Percentiles rank a stretch among this genome's conserved stretches.
Conservation (phyloP, 495 filamentous ascomycete genomes). For the Penicillium ochrochloron region DNA sequence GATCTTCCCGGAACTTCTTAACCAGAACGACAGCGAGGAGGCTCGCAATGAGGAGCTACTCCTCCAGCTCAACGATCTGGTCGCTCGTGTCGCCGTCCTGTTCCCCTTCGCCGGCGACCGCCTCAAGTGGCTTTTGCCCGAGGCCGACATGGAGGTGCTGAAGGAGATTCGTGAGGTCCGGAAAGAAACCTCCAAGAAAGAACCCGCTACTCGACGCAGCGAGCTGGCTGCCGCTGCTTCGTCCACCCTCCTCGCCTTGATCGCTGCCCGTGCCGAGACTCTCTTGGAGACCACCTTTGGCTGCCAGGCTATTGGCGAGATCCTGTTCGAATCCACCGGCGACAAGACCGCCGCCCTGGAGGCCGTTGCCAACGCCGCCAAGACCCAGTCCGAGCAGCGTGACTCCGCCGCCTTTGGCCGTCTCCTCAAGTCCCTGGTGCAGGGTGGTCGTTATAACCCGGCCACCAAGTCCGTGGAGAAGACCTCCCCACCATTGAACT, state of each 20-base stretch:
- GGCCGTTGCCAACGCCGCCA: constrained; percentile 72
- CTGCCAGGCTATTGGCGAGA: constrained; percentile 82
- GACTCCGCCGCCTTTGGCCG: constrained; percentile 71
- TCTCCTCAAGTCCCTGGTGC: constrained; percentile 86
- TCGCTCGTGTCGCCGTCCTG: constrained; percentile 77
- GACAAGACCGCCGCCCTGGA: constrained; percentile 71
- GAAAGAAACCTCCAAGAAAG: constrained; percentile 87
- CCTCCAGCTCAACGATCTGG: constrained; percentile 65
- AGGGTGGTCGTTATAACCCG: constrained; percentile 82
- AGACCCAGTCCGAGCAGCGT: constrained; percentile 60
- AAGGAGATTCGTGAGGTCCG: constrained; percentile 76
- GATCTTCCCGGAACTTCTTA: constrained; percentile 81
- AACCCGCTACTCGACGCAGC: constrained; percentile 69
- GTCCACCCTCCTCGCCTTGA: constrained; percentile 69
- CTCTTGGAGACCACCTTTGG: constrained; percentile 79
- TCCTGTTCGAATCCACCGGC: constrained; percentile 74
- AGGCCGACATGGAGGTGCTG: constrained; percentile 65
- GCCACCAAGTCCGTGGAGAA: constrained; percentile 68
- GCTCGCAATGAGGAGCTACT: constrained; percentile 63
- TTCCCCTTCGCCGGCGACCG: constrained; percentile 79
- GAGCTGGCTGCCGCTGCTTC: constrained; percentile 69
- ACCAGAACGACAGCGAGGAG: constrained; percentile 63
- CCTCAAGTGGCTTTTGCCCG: constrained; percentile 69
- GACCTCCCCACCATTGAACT: constrained; percentile 76
- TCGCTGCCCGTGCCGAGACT: constrained; percentile 66